phyloP scores from a whole-genome alignment of 306 rosid genomes.

The Clitoria ternatea region DNA sequence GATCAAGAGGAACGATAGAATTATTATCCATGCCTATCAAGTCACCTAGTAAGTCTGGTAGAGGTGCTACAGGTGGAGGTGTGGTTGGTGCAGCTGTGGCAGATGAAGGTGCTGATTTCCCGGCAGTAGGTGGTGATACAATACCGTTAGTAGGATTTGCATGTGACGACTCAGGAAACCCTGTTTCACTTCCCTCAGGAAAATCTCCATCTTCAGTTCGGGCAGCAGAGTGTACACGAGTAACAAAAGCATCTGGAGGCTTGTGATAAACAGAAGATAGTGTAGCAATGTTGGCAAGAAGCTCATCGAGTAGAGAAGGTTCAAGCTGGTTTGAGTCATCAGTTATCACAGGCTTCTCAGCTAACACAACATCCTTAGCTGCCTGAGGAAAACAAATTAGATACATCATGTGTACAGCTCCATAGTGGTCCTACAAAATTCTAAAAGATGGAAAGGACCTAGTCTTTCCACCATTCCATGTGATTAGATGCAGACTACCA shows the following conservation, averaged over 20 bases:
- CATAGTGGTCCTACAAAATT: not conserved
- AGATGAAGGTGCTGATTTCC: constrained; percentile 44
- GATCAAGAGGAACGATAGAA: constrained; percentile 70
- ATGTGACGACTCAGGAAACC: constrained; percentile 66
- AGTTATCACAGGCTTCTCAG: constrained; percentile 89
- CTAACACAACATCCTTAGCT: constrained; percentile 95
- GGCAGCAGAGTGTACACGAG: constrained; percentile 60
- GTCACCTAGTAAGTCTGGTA: constrained; percentile 87
- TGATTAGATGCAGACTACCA: not conserved
- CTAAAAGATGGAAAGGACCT: not conserved
- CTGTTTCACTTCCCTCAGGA: constrained; percentile 68
- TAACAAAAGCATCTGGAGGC: constrained; percentile 84
- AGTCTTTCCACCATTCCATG: not conserved
- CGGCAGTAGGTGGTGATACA: constrained; percentile 49
- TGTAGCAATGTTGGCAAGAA: constrained; percentile 88
- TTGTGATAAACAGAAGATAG: constrained; percentile 92
- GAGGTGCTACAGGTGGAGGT: constrained; percentile 54
- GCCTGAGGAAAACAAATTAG: constrained; percentile 51
- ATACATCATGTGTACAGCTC: constrained; percentile 23
- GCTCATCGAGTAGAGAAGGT: constrained; percentile 83
- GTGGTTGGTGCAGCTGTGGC: constrained; percentile 22
- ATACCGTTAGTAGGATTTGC: constrained; percentile 48
- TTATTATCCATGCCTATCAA: constrained; percentile 75
- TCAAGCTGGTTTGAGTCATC: constrained; percentile 90
- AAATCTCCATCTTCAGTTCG: constrained; percentile 77